phyloP scores from a whole-genome alignment of 2,329 filamentous ascomycete genomes.

The Talaromyces sp. region DNA sequence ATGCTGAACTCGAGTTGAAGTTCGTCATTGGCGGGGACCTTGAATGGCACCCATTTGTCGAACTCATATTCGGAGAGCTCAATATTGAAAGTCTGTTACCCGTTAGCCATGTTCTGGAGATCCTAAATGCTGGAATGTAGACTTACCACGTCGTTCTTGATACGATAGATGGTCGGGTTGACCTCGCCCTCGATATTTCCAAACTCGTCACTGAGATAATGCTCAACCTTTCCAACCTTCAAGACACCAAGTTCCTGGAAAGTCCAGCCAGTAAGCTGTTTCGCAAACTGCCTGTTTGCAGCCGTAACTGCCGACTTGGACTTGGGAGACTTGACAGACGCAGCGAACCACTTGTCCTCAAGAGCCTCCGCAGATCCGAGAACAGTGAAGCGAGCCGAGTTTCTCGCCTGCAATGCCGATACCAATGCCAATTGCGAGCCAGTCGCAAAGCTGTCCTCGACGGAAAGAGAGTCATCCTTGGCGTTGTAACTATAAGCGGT shows the following conservation, averaged over 20 bases:
- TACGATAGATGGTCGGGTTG: conserved; percentile 86
- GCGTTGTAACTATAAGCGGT: conserved; percentile 94
- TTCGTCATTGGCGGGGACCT: conserved; percentile 64
- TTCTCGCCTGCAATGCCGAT: conserved; percentile 84
- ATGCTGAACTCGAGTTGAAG: conserved; percentile 97
- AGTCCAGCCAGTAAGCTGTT: conserved; percentile 84
- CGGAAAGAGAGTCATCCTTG: conserved; percentile 70
- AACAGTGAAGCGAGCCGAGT: conserved; percentile 84
- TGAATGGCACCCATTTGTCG: conserved; percentile 72
- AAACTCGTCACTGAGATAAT: conserved; percentile 60
- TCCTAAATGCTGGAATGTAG: background rate
- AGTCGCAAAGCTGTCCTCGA: conserved; percentile 81
- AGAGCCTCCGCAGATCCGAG: conserved; percentile 84
- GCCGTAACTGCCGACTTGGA: conserved; percentile 59
- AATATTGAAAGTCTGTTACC: conserved; percentile 70
- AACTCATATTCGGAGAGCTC: conserved; percentile 81
- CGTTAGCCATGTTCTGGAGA: background rate
- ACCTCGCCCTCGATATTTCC: conserved; percentile 45
- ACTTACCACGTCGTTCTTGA: conserved; percentile 93
- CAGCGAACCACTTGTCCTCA: conserved; percentile 83
- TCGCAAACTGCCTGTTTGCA: conserved; percentile 79
- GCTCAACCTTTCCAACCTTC: conserved; percentile 76
- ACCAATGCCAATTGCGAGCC: conserved; percentile 80
- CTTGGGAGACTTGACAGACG: conserved; percentile 61
- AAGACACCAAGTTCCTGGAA: conserved; percentile 93